Evolutionary conservation across 2,329 filamentous ascomycete species (phyloP).

Genomic region (Arthroderma uncinatum): DNA sequence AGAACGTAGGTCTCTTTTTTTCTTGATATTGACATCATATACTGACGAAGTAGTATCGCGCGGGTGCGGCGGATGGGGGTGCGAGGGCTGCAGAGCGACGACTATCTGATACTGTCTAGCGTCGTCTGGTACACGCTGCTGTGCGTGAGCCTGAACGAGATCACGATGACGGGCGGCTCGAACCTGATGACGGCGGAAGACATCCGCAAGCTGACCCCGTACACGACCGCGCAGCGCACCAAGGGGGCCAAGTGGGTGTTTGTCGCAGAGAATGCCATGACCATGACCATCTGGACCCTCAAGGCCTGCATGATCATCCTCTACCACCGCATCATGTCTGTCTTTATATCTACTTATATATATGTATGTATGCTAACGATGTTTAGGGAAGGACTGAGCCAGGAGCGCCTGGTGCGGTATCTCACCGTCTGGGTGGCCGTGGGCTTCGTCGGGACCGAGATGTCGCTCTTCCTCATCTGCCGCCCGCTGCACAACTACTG

Average conservation of each 20-base stretch:
- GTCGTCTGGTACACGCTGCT: conserved; percentile 47
- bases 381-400: conserved; percentile 24
- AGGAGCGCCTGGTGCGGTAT: conserved; percentile 28
- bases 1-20: conserved; percentile 34
- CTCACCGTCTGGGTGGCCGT: conserved; percentile 34
- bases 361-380: no score
- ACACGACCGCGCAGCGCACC: conserved; percentile 33
- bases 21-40: neutral
- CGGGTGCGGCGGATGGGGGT: conserved; percentile 36
- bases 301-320: conserved; percentile 46
- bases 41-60: conserved; percentile 21
- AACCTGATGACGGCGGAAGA: conserved; percentile 49
- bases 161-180: conserved; percentile 45
- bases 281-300: conserved; percentile 44
- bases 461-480: conserved; percentile 42
- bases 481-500: conserved; percentile 30
- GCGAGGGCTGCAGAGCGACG: conserved; percentile 44
- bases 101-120: conserved; percentile 46
- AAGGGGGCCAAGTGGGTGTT: conserved; percentile 52
- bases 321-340: conserved; percentile 41
- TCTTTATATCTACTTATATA: neutral
- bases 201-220: conserved; percentile 35
- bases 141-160: conserved; percentile 44
- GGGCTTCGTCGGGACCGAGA: conserved; percentile 39
- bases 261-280: conserved; percentile 52